Conservation (phyloP, 768 basidiomycete species). For the Macrolepiota fuliginosa region DNA sequence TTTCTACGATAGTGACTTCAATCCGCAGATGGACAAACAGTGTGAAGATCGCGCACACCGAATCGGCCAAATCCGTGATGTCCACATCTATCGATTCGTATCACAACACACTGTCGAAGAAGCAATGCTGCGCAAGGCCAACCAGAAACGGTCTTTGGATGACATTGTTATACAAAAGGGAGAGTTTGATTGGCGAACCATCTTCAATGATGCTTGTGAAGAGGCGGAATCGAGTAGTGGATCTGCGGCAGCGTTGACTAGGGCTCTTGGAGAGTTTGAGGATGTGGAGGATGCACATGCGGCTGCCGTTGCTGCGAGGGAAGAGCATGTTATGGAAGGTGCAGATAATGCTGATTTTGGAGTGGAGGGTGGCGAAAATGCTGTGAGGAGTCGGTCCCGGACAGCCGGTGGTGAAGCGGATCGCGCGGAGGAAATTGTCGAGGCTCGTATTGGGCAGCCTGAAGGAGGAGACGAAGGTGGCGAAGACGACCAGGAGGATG, state of each 20-base stretch:
- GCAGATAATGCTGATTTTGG: slow-evolving; percentile 82
- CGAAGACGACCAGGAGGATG: slow-evolving; percentile 37
- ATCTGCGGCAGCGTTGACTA: slow-evolving; percentile 53
- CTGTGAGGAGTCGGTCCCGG: slow-evolving; percentile 2
- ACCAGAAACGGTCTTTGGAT: slow-evolving; percentile 92
- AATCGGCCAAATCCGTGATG: slow-evolving; percentile 96
- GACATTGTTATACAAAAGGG: slow-evolving; percentile 91
- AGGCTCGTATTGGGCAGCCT: slow-evolving; percentile 26
- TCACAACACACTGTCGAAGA: slow-evolving; percentile 92
- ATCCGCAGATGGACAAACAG: slow-evolving; percentile 96
- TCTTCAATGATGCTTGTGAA: slow-evolving; percentile 56
- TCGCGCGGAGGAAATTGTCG: neutral
- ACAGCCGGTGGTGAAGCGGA: neutral
- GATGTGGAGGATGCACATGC: slow-evolving; percentile 87
- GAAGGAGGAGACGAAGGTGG: slow-evolving; percentile 22
- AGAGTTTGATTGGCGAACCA: slow-evolving; percentile 90
- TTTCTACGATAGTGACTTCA: slow-evolving; percentile 97
- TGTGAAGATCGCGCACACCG: slow-evolving; percentile 96
- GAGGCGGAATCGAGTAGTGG: neutral
- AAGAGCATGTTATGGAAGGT: slow-evolving; percentile 69
- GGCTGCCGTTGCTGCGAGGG: slow-evolving; percentile 71
- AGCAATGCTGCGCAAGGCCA: slow-evolving; percentile 95
- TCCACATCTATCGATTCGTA: slow-evolving; percentile 95
- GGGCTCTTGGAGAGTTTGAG: slow-evolving; percentile 81
- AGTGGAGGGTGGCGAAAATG: slow-evolving; percentile 21